Base-by-base conservation (phyloP, 1,139 yeast genomes). In the Candida neerlandica region DNA sequence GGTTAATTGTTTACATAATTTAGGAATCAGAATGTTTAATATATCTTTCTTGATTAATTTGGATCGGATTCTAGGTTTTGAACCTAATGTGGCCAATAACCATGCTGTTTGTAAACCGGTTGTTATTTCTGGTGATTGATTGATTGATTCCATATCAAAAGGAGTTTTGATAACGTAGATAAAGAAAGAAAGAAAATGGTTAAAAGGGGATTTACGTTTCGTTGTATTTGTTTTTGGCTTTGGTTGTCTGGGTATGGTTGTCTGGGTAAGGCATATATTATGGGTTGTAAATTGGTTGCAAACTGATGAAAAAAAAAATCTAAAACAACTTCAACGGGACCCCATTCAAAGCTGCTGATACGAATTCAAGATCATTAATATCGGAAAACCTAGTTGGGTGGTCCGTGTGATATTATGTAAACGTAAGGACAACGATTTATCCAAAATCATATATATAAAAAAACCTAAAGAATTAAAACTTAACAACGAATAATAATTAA, bases 61-160 rank as follows among this genome's bases (percentile, higher is more conserved):
- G 40, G 47, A 51, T 50, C 50, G 48, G 43, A 53, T 48, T 40
- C 42, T 54, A n/a, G 51, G 46, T 52, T 66, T 71, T 21, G 72
- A 63, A 0, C 82, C 84, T 48, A 80, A 58, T 1, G 83, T 80
- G 1, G 83, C 78, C 26, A 64, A 49, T 19, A 64, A 41, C 69
- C 69, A 64, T 1, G 63, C 67, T 2, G 65, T 60, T 11, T 58
- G 61, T 9, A 63, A 44, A 1, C 62, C 63, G n/a, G 43, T 19
- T 14, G 53, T 32, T 10, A 33, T 18, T 15, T 45, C 50, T 18
- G 45, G 30, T 14, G 50, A 40, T n/a, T 37, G 49, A 40, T 45
- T 40, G 39, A 41, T 40, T 27, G 45, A 30, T 14, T 47, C 50
- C 50, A 47, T 47, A 23, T 7, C 27, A 23, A 21, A 21, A 23